These are phyloP conservation scores for Aschersonia sp. DNA, from an alignment of 2,329 filamentous ascomycete genomes.

Conservation along the genomic window DNA sequence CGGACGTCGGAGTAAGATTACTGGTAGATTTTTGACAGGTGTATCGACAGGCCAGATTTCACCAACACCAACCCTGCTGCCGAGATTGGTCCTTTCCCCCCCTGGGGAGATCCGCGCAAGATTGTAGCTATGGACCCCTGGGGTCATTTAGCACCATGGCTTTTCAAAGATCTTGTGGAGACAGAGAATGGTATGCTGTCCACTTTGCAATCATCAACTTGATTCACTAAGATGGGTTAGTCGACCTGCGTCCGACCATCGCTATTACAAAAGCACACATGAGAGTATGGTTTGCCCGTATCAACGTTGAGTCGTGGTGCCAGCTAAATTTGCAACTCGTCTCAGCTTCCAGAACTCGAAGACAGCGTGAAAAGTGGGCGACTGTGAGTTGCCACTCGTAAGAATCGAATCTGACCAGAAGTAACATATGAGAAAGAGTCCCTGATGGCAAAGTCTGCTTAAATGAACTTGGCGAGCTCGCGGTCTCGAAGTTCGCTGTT, in stretches of 20 bases:
- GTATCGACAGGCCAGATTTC: constrained; percentile 34
- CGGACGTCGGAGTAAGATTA: too few species aligned
- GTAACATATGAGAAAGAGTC: constrained; percentile 19
- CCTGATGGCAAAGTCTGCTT: constrained; percentile 82
- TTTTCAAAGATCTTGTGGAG: constrained; percentile 66
- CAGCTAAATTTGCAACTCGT: not conserved
- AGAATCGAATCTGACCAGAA: not conserved
- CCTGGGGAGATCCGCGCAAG: constrained; percentile 83
- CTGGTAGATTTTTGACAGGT: not conserved
- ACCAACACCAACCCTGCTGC: constrained; percentile 81
- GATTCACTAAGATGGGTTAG: constrained; percentile 16
- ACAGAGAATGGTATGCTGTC: constrained; percentile 45
- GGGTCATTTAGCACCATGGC: constrained; percentile 73
- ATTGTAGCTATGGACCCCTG: constrained; percentile 96
- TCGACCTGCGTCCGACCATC: constrained; percentile 82
- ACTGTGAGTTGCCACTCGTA: constrained; percentile 30
- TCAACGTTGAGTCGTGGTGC: not conserved
- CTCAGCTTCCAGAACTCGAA: constrained; percentile 71
- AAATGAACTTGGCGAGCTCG: constrained; percentile 72
- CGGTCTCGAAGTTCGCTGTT: constrained; percentile 92
- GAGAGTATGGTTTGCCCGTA: constrained; percentile 36
- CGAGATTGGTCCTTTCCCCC: constrained; percentile 72
- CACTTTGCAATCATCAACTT: not conserved
- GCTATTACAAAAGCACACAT: constrained; percentile 88
- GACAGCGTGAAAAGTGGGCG: constrained; percentile 71